Evolutionary conservation across 2,329 filamentous ascomycete species (phyloP).

Genomic region (Monascus ruber): DNA sequence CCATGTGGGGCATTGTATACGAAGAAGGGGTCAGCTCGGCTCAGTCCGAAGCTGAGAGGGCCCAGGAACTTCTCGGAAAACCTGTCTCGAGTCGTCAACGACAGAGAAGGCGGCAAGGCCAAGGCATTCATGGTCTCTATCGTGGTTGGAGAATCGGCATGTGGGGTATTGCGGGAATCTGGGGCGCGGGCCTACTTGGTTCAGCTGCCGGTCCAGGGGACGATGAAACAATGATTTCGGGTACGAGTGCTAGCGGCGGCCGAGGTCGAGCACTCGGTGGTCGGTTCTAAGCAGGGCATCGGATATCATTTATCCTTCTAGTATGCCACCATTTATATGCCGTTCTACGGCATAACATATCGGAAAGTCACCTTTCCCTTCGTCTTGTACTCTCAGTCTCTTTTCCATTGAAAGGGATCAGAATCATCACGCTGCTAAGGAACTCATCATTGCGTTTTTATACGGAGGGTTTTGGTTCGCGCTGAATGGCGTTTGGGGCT

Average conservation of each 20-base stretch:
- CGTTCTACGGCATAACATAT: too few species aligned
- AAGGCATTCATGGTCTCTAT: constrained; percentile 46
- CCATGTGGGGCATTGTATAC: constrained; percentile 74
- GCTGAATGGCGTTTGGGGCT: too few species aligned
- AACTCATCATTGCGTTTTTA: too few species aligned
- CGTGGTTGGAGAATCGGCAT: constrained; percentile 47
- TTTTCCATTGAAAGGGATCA: not conserved
- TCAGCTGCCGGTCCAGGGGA: constrained; percentile 24
- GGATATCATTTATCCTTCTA: not conserved
- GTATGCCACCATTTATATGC: too few species aligned
- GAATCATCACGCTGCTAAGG: too few species aligned
- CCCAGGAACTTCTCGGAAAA: constrained; percentile 22
- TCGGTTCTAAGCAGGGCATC: constrained; percentile 14
- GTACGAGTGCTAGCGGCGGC: constrained; percentile 8
- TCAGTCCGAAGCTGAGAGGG: constrained; percentile 35
- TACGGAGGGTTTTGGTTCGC: too few species aligned
- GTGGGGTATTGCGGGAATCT: constrained; percentile 45
- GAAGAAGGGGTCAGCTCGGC: constrained; percentile 57
- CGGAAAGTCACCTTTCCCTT: too few species aligned
- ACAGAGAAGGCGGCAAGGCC: constrained; percentile 38
- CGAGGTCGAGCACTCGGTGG: constrained; percentile 16
- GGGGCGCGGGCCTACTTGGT: constrained; percentile 39
- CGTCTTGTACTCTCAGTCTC: not conserved
- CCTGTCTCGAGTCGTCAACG: constrained; percentile 23
- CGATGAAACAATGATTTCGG: constrained; percentile 19